Evolutionary conservation across 208 protist species (phyloP), one percentile per base, ranked within the genome.

Genomic region (Trypanosoma scelopori): DNA sequence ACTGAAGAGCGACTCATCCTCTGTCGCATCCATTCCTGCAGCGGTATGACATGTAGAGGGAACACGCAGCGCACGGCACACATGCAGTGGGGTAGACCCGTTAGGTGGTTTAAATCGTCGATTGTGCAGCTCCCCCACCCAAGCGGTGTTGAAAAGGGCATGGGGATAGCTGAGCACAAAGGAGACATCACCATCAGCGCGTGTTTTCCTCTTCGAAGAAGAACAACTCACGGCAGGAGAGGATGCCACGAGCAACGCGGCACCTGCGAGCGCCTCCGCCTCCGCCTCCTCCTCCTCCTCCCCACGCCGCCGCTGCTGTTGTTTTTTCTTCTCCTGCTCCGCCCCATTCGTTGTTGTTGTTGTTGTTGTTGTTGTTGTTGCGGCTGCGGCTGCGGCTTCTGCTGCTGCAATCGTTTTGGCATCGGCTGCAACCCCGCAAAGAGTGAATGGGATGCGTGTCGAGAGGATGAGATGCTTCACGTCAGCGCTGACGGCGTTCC

Each of bases 61-160:
- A 55, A 65, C 35, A 27, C 58, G 58, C 18, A 65, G 22, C 30
- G 16, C 48, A 30, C 48, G 48, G 39, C 50, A 58, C 41, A 67
- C 57, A 39, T 15, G 30, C 16, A n/a, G 0, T 5, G 32, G 32
- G 7, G 18, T 52, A 4, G 1, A 46, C 1, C 16, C 3, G 30
- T 7, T 42, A 1, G 35, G 9, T 35, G 7, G 13, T 13, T 12
- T n/a, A 25, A 62, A 55, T 55, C 62, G 41, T 41, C 53, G 30
- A 1, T 22, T 9, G 23, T 18, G 56, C 35, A 70, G 16, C 22
- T 63, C 55, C 22, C 6, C 32, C 22, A 60, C 55, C 65, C 65
- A 70, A 15, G 58, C 41, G 3, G 51, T 67, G 32, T 35, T 67
- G 28, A 74, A 74, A 3, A 74, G 46, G 1, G 68, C 58, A 3